Evolutionary conservation across 257 asterid species (phyloP).

Genomic region (Primulina tabacum): DNA sequence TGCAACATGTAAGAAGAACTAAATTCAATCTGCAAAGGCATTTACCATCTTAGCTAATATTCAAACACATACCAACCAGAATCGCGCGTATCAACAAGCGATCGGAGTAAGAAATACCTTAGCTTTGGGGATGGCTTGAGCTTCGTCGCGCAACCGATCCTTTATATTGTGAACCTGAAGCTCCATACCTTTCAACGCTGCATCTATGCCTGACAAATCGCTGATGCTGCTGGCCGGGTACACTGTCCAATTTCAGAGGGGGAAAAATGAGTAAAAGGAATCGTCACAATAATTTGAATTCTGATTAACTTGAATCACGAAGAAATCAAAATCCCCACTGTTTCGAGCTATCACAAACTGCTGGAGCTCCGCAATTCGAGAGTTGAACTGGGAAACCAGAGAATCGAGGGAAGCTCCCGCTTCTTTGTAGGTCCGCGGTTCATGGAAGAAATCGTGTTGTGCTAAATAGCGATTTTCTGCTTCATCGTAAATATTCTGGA

Average conservation of each 20-base stretch:
- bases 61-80: background rate
- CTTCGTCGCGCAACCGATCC: conserved; percentile 70
- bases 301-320: background rate
- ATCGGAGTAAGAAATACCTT: conserved; percentile 37
- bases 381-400: conserved; percentile 71
- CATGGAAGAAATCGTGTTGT: too few relatives aligned
- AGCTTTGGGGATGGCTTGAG: conserved; percentile 86
- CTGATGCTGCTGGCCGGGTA: conserved; percentile 70
- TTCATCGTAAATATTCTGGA: background rate
- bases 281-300: background rate
- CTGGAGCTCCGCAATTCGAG: conserved; percentile 75
- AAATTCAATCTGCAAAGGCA: background rate
- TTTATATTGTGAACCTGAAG: conserved; percentile 82
- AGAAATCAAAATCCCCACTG: conserved; percentile 37
- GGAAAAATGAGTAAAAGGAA: background rate
- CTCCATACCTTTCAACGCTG: conserved; percentile 74
- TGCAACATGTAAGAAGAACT: background rate
- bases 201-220: conserved; percentile 74
- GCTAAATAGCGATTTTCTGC: background rate
- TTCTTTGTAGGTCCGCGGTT: conserved; percentile 26
- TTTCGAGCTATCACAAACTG: conserved; percentile 90
- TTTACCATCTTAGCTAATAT: background rate
- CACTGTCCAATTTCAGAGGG: conserved; percentile 46
- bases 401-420: conserved; percentile 79
- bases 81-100: background rate